phyloP scores from a whole-genome alignment of 768 basidiomycete genomes.

The Boletus vinaceobasis region DNA sequence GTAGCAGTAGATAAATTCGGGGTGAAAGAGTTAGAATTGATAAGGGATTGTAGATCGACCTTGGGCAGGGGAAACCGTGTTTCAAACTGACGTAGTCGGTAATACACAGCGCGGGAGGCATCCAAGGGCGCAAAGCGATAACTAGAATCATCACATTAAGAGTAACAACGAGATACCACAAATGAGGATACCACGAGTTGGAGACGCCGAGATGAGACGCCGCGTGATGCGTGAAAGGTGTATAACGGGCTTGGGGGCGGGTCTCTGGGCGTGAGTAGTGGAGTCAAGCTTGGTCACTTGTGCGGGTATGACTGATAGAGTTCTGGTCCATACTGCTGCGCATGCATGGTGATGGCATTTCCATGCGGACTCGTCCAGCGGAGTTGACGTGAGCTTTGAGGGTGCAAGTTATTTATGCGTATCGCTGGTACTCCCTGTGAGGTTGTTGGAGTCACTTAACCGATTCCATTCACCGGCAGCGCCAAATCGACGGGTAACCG shows the following conservation, averaged over 20 bases:
- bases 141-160: neutral
- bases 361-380: neutral
- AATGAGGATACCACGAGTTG: neutral
- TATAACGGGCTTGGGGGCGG: no score
- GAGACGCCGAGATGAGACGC: neutral
- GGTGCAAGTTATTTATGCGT: conserved; percentile 3
- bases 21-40: no score
- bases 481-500: neutral
- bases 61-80: neutral
- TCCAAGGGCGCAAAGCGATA: neutral
- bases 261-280: no score
- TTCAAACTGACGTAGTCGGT: neutral
- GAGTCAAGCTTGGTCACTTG: neutral
- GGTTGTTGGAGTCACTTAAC: neutral
- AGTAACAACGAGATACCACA: neutral
- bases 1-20: no score
- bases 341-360: neutral
- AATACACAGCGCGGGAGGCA: neutral
- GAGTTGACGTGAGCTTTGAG: neutral
- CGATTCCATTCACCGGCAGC: neutral
- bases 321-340: neutral
- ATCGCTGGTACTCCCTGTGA: neutral
- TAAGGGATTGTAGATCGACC: neutral
- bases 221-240: neutral
- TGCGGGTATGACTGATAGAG: neutral